A percentile compares a stretch with the other conserved stretches of the same genome.
phyloP scores from a whole-genome alignment of 2,329 filamentous ascomycete genomes.

The Tympanopsis confertula region DNA sequence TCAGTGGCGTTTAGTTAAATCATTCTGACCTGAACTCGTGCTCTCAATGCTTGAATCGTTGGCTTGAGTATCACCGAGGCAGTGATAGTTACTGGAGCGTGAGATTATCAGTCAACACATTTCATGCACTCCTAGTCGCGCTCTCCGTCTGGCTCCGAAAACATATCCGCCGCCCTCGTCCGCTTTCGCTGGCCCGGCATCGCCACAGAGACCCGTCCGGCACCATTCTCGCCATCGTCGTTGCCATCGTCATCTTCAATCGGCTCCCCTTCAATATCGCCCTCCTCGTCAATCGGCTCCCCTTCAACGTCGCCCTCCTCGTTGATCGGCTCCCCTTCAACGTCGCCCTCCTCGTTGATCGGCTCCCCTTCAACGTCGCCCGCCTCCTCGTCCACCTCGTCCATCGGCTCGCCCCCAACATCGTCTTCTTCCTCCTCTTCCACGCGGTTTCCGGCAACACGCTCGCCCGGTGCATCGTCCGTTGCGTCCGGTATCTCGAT shows the following conservation, averaged over 20 bases:
- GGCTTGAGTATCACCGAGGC: too few relatives aligned
- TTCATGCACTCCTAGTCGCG: too few relatives aligned
- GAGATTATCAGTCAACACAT: too few relatives aligned
- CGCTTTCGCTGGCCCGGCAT: slow-evolving; percentile 38
- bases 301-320: slow-evolving; percentile 15
- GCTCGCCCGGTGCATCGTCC: too few relatives aligned
- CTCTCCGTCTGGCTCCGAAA: slow-evolving; percentile 62
- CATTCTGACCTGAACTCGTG: too few relatives aligned
- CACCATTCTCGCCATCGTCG: slow-evolving; percentile 22
- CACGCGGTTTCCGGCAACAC: not conserved
- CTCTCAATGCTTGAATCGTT: too few relatives aligned
- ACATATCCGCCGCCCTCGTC: slow-evolving; percentile 76
- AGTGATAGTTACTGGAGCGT: too few relatives aligned
- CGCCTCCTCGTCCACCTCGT: slow-evolving; percentile 2
- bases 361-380: slow-evolving; percentile 26
- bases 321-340: slow-evolving; percentile 32
- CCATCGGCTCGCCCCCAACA: not conserved
- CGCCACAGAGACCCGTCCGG: slow-evolving; percentile 19
- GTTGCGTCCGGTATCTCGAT: too few relatives aligned
- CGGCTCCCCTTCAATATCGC: slow-evolving; percentile 24
- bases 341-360: slow-evolving; percentile 36
- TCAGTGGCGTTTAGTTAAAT: too few relatives aligned
- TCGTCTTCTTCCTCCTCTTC: not conserved
- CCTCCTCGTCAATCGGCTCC: slow-evolving; percentile 18
- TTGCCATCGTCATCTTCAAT: slow-evolving; percentile 36